Evolutionary conservation across 2,329 filamentous ascomycete species (phyloP).

Genomic region (Epichloe glyceriae): DNA sequence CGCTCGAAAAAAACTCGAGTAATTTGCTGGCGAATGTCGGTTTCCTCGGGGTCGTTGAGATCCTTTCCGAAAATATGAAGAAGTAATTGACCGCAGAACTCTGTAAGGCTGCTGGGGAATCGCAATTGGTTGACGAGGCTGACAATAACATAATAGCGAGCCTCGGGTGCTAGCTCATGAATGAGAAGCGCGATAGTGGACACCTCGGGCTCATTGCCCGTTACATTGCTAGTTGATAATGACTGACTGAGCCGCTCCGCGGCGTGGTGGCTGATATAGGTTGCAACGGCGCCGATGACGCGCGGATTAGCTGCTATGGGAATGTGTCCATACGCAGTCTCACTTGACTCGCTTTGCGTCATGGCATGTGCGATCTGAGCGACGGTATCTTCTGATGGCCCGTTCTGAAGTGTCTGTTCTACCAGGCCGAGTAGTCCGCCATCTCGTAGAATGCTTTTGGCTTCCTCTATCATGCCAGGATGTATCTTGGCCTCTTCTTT

Average conservation of each 20-base stretch:
- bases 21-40: conserved; percentile 79
- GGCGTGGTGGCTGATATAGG: conserved; percentile 67
- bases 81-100: conserved; percentile 81
- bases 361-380: conserved; percentile 66
- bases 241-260: conserved; percentile 46
- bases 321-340: conserved; percentile 53
- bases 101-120: conserved; percentile 77
- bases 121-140: conserved; percentile 87
- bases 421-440: conserved; percentile 46
- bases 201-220: conserved; percentile 39
- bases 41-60: conserved; percentile 58
- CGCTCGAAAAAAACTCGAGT: conserved; percentile 80
- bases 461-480: conserved; percentile 52
- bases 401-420: conserved; percentile 45
- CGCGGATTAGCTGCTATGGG: conserved; percentile 55
- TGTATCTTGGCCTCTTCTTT: conserved; percentile 60
- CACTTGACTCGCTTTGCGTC: conserved; percentile 41
- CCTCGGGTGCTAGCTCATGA: conserved; percentile 61
- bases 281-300: conserved; percentile 69
- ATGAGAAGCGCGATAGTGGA: conserved; percentile 64
- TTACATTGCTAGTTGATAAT: conserved; percentile 40
- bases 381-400: conserved; percentile 57
- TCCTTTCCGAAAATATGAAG: conserved; percentile 76
- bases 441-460: conserved; percentile 38
- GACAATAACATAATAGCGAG: conserved; percentile 70